Base-by-base conservation (phyloP, 805 yeast species). In the Metschnikowia vanudenii region DNA sequence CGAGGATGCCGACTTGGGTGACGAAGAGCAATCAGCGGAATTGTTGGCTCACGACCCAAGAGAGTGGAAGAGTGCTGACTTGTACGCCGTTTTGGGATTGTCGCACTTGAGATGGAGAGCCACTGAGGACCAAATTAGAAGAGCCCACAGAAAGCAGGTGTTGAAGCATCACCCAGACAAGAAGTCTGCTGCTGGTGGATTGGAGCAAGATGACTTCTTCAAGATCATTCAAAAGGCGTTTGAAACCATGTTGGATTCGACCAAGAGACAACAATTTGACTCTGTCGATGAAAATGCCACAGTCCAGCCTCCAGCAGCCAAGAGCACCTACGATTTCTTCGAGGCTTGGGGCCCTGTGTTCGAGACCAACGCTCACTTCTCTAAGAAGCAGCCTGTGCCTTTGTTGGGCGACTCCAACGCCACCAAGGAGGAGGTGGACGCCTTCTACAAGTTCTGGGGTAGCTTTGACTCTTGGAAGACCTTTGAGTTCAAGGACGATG, bases 151-250 rank as follows among this genome's bases (percentile, higher is more conserved):
- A 79, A 85, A 85, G 68, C 95, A 89, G 73, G 98, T 94, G 24
- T 79, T 94, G 72, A 88, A 85, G 75, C 97, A 92, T 70, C 99
- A 94, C 69, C 99, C 99, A 56, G 99, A 94, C 73, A 94, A 94
- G 80, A 91, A 88, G 76, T 90, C 96, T 61, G 96, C 92, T 43
- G 68, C 82, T 50, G 96, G 96, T 54, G 85, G 87, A 37, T 77
- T 88, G 63, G 95, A 88, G 56, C 90, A 88, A 72, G 99, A 94
- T 68, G 96, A 94, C 11, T 92, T 94, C 73, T 94, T 94, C 82
- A 94, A 94, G 79, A 87, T 95, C 66, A 91, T 94, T 63, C 99
- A 94, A 76, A 94, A 94, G 76, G 96, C 98, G 28, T 85, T 82
- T 64, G 99, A 94, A 77, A 78, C 87, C 45, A 76, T 94, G 75